These are phyloP conservation scores for Entomophthora muscae DNA, from an alignment of 371 early-diverging fungal species.

Conservation along the genomic window DNA sequence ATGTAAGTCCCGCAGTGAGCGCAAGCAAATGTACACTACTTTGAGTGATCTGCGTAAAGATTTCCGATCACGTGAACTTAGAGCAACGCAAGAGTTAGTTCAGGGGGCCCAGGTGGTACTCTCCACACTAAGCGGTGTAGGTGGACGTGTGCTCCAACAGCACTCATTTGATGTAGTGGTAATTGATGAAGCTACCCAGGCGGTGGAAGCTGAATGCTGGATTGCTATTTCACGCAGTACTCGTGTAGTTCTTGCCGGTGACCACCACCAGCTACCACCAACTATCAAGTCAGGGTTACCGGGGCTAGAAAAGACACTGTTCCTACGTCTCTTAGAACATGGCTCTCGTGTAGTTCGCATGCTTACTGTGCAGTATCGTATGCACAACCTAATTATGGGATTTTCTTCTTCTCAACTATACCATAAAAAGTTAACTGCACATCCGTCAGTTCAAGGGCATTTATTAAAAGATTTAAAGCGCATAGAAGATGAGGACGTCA, in stretches of 20 bases:
- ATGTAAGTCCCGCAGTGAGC: slow-evolving; percentile 42
- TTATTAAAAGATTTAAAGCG: slow-evolving; percentile 38
- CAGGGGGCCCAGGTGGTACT: slow-evolving; percentile 37
- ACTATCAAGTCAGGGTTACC: slow-evolving; percentile 33
- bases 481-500: slow-evolving; percentile 26
- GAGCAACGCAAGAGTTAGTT: slow-evolving; percentile 42
- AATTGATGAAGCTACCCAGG: slow-evolving; percentile 91
- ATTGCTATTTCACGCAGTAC: slow-evolving; percentile 63
- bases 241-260: slow-evolving; percentile 82
- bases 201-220: slow-evolving; percentile 82
- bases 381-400: slow-evolving; percentile 65
- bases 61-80: slow-evolving; percentile 43
- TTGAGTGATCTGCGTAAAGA: slow-evolving; percentile 57
- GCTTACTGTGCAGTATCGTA: slow-evolving; percentile 74
- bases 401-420: slow-evolving; percentile 53
- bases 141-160: slow-evolving; percentile 27
- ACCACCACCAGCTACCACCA: slow-evolving; percentile 88
- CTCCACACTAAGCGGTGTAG: slow-evolving; percentile 42
- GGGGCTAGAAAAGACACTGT: slow-evolving; percentile 36
- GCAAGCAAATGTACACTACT: slow-evolving; percentile 41
- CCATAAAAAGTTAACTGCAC: slow-evolving; percentile 37
- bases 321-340: slow-evolving; percentile 47
- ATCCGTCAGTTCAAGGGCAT: slow-evolving; percentile 40
- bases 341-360: slow-evolving; percentile 36
- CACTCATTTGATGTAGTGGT: slow-evolving; percentile 75